These are phyloP conservation scores for Bipolaris sorokiniana DNA, from an alignment of 2,329 filamentous ascomycete species.

Conservation along the genomic window DNA sequence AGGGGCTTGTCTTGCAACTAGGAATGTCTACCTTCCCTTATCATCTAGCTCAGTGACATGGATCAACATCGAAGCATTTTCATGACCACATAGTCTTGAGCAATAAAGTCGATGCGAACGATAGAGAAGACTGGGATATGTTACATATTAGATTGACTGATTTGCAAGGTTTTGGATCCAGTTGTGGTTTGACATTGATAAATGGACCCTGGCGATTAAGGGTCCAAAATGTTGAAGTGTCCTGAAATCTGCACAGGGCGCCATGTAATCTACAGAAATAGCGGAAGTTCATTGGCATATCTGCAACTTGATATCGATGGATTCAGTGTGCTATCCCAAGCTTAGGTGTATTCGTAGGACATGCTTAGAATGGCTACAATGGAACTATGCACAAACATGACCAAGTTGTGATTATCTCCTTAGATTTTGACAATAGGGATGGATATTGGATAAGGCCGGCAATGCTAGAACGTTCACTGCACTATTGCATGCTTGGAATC, in stretches of 20 bases:
- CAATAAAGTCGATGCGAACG: not conserved
- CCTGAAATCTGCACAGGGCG: not conserved
- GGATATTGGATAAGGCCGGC: too few relatives aligned
- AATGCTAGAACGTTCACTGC: too few relatives aligned
- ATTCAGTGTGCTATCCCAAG: not conserved
- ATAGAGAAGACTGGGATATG: not conserved
- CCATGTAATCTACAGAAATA: not conserved
- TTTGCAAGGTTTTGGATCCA: not conserved
- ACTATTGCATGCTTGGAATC: too few relatives aligned
- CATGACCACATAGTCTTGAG: not conserved
- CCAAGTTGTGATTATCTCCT: too few relatives aligned
- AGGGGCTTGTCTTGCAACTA: not conserved
- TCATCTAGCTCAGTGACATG: not conserved
- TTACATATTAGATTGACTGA: not conserved
- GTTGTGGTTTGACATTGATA: not conserved
- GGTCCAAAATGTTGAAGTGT: not conserved
- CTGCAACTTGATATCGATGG: not conserved
- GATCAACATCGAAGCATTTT: not conserved
- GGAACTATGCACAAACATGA: not conserved
- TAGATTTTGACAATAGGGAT: too few relatives aligned
- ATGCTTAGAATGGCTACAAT: not conserved
- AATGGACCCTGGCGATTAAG: not conserved
- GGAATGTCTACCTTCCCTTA: not conserved
- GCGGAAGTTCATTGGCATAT: not conserved
- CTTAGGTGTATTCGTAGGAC: not conserved